Evolutionary conservation across 2,329 filamentous ascomycete species (phyloP).

Genomic region (Cladosporium sp.): DNA sequence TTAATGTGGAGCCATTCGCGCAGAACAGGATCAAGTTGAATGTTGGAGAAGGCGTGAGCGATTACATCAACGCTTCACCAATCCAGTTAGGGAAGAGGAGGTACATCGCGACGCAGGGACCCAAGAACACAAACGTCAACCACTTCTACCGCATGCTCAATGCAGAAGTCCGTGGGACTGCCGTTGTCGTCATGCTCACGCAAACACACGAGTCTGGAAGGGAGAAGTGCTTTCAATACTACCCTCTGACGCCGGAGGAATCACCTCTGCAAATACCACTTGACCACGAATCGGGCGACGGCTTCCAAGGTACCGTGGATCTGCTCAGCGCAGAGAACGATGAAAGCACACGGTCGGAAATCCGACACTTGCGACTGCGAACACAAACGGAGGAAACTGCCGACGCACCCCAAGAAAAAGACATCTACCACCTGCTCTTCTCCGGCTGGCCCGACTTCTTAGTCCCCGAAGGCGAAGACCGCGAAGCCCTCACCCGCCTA

Average conservation of each 20-base stretch:
- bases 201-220: conserved; percentile 75
- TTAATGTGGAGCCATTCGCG: conserved; percentile 86
- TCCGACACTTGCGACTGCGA: conserved; percentile 67
- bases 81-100: conserved; percentile 49
- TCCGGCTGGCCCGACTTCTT: conserved; percentile 88
- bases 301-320: conserved; percentile 66
- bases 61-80: conserved; percentile 56
- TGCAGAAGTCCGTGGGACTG: conserved; percentile 57
- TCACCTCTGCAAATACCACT: conserved; percentile 29
- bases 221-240: conserved; percentile 90
- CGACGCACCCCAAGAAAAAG: conserved; percentile 54
- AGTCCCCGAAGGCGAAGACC: conserved; percentile 69
- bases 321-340: conserved; percentile 59
- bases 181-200: conserved; percentile 92
- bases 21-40: conserved; percentile 79
- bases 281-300: conserved; percentile 37
- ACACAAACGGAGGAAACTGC: conserved; percentile 41
- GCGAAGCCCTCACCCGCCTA: conserved; percentile 67
- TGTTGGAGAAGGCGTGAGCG: conserved; percentile 65
- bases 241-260: conserved; percentile 43
- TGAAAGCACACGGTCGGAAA: conserved; percentile 61
- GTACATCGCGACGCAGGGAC: conserved; percentile 90
- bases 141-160: conserved; percentile 95
- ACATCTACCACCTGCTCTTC: conserved; percentile 83
- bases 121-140: conserved; percentile 71